A percentile compares a stretch with the other conserved stretches of the same genome.
These are phyloP conservation scores for Rubia peregrina DNA, from an alignment of 305 asterid genomes.

Conservation along the genomic window DNA sequence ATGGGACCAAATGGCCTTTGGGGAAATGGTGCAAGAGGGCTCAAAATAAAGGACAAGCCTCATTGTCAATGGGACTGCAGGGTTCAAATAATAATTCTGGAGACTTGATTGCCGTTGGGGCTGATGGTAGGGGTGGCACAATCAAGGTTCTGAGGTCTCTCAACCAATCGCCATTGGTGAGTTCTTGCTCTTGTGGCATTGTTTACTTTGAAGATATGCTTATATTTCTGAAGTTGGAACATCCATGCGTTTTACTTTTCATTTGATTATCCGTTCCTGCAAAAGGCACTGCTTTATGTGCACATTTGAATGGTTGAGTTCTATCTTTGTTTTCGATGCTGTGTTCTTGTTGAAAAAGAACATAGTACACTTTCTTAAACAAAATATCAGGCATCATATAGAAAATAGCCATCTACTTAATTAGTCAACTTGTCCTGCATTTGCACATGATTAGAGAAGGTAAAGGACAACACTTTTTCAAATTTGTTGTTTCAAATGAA, in stretches of 20 bases:
- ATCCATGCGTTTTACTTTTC: neutral
- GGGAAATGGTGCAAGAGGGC: slow-evolving; percentile 88
- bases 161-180: slow-evolving; percentile 48
- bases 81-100: slow-evolving; percentile 40
- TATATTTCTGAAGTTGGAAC: slow-evolving; percentile 1
- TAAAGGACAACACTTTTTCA: neutral
- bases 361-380: neutral
- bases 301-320: neutral
- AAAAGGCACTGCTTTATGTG: neutral
- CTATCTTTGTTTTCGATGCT: neutral
- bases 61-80: slow-evolving; percentile 21
- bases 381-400: neutral
- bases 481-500: too few relatives aligned
- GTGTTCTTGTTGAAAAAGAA: neutral
- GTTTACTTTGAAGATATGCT: neutral
- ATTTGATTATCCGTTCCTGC: neutral
- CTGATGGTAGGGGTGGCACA: slow-evolving; percentile 92
- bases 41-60: slow-evolving; percentile 33
- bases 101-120: slow-evolving; percentile 72
- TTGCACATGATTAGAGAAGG: neutral
- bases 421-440: neutral
- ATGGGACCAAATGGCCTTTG: slow-evolving; percentile 72
- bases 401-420: neutral
- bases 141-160: slow-evolving; percentile 66
- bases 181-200: slow-evolving; percentile 23